A percentile compares a stretch with the other conserved stretches of the same genome.
Evolutionary conservation across 2,329 filamentous ascomycete species (phyloP).

Genomic region (Thelonectria discophora): DNA sequence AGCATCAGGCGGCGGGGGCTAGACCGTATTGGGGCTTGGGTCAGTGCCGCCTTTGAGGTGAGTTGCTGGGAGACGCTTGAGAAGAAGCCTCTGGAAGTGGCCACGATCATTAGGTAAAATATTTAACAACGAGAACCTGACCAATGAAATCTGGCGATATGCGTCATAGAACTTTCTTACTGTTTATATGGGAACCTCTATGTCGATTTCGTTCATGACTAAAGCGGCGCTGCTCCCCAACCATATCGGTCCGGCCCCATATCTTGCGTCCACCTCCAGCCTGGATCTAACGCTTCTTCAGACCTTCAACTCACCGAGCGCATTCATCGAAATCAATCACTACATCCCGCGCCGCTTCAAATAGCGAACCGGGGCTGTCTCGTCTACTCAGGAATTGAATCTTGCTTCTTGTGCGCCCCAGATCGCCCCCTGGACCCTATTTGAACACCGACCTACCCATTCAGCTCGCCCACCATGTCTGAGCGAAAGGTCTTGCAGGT

Average conservation of each 20-base stretch:
- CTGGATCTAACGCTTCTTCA: neutral
- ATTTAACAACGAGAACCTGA: no score
- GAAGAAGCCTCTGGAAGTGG: neutral
- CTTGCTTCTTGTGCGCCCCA: neutral
- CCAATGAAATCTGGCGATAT: no score
- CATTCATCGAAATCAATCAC: neutral
- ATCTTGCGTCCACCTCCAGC: conserved; percentile 6
- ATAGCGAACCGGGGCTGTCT: neutral
- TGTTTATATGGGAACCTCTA: no score
- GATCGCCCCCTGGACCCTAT: neutral
- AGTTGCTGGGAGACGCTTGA: no score
- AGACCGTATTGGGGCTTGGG: neutral
- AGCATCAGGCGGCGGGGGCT: neutral
- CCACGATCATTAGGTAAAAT: no score
- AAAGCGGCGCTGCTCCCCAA: conserved; percentile 3
- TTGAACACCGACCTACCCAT: neutral
- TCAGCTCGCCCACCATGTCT: conserved; percentile 68
- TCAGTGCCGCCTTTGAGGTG: neutral
- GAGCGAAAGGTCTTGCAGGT: conserved; percentile 79
- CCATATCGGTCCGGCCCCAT: neutral
- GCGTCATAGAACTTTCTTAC: no score
- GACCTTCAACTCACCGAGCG: neutral
- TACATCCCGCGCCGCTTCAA: neutral
- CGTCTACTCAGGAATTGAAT: no score
- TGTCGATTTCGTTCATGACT: neutral